phyloP scores from a whole-genome alignment of 2,329 filamentous ascomycete genomes.

The Purpureocillium takamizusanense region DNA sequence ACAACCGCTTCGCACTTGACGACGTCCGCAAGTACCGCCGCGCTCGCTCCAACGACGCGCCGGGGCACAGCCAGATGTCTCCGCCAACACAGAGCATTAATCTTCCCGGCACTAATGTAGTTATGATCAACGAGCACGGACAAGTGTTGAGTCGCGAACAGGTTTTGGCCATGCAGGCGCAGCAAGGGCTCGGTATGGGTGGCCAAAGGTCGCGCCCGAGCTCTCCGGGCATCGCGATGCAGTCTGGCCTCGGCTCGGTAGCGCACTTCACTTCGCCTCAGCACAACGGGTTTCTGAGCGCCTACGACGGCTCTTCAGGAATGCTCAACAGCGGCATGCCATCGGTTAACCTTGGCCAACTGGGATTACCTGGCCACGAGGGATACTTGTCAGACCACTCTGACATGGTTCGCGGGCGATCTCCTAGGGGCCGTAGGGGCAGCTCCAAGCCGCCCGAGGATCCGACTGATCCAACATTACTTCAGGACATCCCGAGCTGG shows the following conservation, averaged over 20 bases:
- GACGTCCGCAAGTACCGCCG: constrained; percentile 95
- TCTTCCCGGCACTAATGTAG: constrained; percentile 65
- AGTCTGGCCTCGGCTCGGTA: constrained; percentile 53
- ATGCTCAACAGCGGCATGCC: constrained; percentile 63
- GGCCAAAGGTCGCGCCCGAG: constrained; percentile 76
- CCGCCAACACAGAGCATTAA: constrained; percentile 54
- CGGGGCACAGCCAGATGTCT: constrained; percentile 56
- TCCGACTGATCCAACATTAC: constrained; percentile 78
- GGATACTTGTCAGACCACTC: constrained; percentile 92
- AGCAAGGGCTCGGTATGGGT: constrained; percentile 50
- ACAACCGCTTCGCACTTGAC: constrained; percentile 94
- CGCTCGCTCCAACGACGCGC: constrained; percentile 77
- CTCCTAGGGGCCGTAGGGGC: constrained; percentile 82
- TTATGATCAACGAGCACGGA: constrained; percentile 92
- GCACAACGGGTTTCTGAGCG: constrained; percentile 87
- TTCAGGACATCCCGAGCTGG: constrained; percentile 96
- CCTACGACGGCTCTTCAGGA: constrained; percentile 70
- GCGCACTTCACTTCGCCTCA: constrained; percentile 77
- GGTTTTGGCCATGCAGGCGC: constrained; percentile 69
- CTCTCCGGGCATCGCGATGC: constrained; percentile 81
- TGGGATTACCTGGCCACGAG: constrained; percentile 62
- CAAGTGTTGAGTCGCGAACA: constrained; percentile 82
- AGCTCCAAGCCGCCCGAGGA: constrained; percentile 98
- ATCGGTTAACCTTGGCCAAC: constrained; percentile 61
- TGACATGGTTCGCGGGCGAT: constrained; percentile 82